Conservation (phyloP, 2,329 filamentous ascomycete genomes). For the Beauveria medogensis region DNA sequence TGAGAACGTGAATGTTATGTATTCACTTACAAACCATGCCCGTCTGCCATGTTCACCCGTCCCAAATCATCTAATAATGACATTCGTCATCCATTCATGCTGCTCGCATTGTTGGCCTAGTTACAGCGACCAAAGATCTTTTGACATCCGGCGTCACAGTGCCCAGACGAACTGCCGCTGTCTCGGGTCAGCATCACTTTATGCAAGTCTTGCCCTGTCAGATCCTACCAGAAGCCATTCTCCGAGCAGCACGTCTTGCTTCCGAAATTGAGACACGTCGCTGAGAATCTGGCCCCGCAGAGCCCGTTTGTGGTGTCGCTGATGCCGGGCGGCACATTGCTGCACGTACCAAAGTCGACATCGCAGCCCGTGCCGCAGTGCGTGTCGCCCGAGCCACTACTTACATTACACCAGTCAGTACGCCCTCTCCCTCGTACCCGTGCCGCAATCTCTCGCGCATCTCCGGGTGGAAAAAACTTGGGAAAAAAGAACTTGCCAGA, state of each 20-base stretch:
- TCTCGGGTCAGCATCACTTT: neutral
- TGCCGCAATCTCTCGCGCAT: neutral
- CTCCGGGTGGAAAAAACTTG: no score
- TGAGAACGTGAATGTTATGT: neutral
- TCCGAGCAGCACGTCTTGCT: conserved; percentile 28
- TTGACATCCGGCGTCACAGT: conserved; percentile 29
- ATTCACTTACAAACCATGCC: neutral
- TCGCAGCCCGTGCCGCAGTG: conserved; percentile 34
- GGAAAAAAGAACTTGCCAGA: conserved; percentile 23
- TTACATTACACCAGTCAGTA: neutral
- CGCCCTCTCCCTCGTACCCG: neutral
- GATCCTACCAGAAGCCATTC: conserved; percentile 27
- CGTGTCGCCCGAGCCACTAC: conserved; percentile 23
- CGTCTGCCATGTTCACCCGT: neutral
- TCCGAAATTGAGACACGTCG: conserved; percentile 25
- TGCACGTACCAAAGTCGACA: conserved; percentile 26
- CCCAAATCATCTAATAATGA: neutral
- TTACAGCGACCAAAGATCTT: conserved; percentile 24
- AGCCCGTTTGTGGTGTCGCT: conserved; percentile 29
- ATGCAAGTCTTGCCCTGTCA: neutral
- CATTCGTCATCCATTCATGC: neutral
- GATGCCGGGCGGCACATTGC: conserved; percentile 16
- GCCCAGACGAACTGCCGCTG: conserved; percentile 3
- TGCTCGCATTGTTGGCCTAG: conserved; percentile 3
- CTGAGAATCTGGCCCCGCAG: conserved; percentile 24